phyloP scores from a whole-genome alignment of 768 basidiomycete species.

The Dioszegia aurantiaca region DNA sequence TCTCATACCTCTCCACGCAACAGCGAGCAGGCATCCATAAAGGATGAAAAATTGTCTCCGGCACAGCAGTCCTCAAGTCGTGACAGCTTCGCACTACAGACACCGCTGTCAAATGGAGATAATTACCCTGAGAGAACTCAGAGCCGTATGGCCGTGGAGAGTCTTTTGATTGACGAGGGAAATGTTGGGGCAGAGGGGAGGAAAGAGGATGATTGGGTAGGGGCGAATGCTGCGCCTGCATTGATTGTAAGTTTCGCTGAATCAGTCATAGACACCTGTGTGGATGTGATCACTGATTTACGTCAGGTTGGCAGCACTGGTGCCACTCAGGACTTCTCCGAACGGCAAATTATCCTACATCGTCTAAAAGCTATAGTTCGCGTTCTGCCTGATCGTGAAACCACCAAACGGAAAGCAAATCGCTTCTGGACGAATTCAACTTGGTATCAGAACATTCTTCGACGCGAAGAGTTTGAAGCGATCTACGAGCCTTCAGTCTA shows the following conservation, averaged over 20 bases:
- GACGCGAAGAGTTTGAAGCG: conserved; percentile 32
- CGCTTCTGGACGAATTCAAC: conserved; percentile 29
- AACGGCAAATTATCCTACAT: conserved; percentile 32
- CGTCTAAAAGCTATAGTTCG: conserved; percentile 31
- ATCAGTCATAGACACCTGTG: not conserved
- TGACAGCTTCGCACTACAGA: conserved; percentile 22
- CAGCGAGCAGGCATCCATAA: not conserved
- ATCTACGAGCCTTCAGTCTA: conserved; percentile 44
- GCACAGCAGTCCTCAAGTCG: conserved; percentile 10
- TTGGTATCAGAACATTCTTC: conserved; percentile 42
- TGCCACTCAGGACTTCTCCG: conserved; percentile 16
- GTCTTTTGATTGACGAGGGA: conserved; percentile 34
- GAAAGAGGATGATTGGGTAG: conserved; percentile 41
- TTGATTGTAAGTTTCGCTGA: conserved; percentile 29
- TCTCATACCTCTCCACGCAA: conserved; percentile 13
- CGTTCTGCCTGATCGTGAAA: conserved; percentile 35
- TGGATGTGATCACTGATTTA: too few species aligned
- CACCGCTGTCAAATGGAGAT: conserved; percentile 12
- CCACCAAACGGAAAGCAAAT: conserved; percentile 22
- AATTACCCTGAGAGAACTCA: conserved; percentile 12
- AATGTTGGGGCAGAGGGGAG: conserved; percentile 36
- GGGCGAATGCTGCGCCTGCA: conserved; percentile 46
- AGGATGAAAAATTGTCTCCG: conserved; percentile 1
- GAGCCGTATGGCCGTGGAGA: conserved; percentile 41
- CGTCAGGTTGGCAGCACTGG: conserved; percentile 27